phyloP scores from a whole-genome alignment of 768 basidiomycete genomes.

The Stropharia rugosoannulata region DNA sequence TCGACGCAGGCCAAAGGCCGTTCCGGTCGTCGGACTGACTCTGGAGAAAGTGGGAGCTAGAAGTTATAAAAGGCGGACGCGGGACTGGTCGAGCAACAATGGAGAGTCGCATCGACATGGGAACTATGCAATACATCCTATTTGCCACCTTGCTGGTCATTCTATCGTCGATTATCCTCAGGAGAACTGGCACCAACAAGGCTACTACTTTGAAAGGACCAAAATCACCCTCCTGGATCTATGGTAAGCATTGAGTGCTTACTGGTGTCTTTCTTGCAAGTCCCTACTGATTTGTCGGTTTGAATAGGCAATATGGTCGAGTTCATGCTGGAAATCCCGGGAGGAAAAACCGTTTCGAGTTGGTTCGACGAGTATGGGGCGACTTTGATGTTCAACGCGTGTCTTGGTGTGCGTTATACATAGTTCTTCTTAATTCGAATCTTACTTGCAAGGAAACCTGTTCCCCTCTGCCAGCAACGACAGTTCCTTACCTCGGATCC shows the following conservation, averaged over 20 bases:
- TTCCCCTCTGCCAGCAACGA: too few relatives aligned
- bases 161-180: not conserved
- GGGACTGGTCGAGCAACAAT: too few relatives aligned
- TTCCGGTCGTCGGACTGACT: too few relatives aligned
- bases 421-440: too few relatives aligned
- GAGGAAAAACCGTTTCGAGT: not conserved
- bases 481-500: not conserved
- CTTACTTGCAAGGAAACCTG: too few relatives aligned
- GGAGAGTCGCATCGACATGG: too few relatives aligned
- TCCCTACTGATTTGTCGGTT: not conserved
- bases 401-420: not conserved
- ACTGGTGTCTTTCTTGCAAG: not conserved
- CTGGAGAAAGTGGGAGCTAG: too few relatives aligned
- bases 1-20: too few relatives aligned
- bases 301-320: not conserved
- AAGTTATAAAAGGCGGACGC: too few relatives aligned
- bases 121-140: too few relatives aligned
- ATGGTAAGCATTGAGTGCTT: not conserved
- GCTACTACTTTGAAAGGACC: not conserved
- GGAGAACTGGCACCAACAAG: not conserved
- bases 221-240: not conserved
- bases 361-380: slow-evolving; percentile 1
- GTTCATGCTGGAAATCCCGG: not conserved
- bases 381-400: not conserved
- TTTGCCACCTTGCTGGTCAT: too few relatives aligned